These are phyloP conservation scores for Wickerhamiella nectarea DNA, from an alignment of 805 yeast species.

Conservation along the genomic window DNA sequence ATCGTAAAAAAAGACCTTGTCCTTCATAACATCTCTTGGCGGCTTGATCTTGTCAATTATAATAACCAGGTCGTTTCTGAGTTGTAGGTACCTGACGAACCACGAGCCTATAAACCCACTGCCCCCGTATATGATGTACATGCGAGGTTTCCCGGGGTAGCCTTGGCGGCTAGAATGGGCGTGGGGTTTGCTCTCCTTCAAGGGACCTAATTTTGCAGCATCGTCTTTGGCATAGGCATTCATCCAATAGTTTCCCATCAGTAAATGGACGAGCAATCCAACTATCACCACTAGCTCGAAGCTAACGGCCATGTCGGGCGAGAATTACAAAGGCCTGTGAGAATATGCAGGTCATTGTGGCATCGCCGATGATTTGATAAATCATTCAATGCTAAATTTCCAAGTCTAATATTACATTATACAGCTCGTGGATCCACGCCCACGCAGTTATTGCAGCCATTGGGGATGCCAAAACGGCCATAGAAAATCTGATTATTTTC, in stretches of 20 bases:
- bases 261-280: not conserved
- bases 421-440: not conserved
- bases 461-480: not conserved
- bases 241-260: conserved; percentile 5
- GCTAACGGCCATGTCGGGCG: not conserved
- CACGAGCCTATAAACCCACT: conserved; percentile 25
- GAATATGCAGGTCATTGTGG: no score
- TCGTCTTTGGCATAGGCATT: not conserved
- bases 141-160: conserved; percentile 9
- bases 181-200: conserved; percentile 8
- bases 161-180: conserved; percentile 16
- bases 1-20: conserved; percentile 16
- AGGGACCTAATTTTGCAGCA: conserved; percentile 5
- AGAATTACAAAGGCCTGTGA: no score
- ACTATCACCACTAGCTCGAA: not conserved
- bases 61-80: conserved; percentile 19
- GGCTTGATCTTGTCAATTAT: conserved; percentile 18
- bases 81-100: conserved; percentile 22
- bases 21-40: conserved; percentile 19
- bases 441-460: not conserved
- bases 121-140: conserved; percentile 23
- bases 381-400: no score
- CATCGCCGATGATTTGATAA: not conserved
- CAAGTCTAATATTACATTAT: no score
- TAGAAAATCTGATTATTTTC: not conserved